Evolutionary conservation across 1,284 basidiomycete species (phyloP).

Genomic region (Ustilago nuda): DNA sequence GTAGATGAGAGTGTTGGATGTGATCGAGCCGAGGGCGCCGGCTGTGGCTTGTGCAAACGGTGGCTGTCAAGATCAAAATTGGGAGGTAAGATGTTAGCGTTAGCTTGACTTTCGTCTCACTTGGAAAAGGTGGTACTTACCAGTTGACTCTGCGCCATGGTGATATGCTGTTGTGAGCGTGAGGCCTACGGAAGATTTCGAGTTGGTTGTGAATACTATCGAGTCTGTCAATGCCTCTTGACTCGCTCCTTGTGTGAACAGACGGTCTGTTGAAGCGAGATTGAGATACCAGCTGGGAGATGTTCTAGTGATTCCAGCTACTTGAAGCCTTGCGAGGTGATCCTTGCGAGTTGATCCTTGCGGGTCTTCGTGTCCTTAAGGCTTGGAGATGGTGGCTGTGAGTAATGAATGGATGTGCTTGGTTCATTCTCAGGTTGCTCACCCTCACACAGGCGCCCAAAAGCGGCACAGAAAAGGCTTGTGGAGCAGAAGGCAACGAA

Average conservation of each 20-base stretch:
- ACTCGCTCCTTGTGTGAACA: too few species aligned
- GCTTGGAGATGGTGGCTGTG: background rate
- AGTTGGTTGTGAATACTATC: too few species aligned
- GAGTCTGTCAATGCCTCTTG: too few species aligned
- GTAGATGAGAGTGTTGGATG: conserved; percentile 71
- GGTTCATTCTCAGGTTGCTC: background rate
- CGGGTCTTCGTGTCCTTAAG: background rate
- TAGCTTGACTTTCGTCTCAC: background rate
- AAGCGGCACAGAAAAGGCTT: background rate
- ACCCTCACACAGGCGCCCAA: background rate
- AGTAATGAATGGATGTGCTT: too few species aligned
- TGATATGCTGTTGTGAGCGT: background rate
- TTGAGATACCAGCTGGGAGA: too few species aligned
- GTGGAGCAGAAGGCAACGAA: background rate
- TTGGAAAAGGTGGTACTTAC: conserved; percentile 9
- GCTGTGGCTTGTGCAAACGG: conserved; percentile 71
- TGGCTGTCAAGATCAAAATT: conserved; percentile 51
- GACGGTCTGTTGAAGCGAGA: too few species aligned
- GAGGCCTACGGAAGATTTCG: too few species aligned
- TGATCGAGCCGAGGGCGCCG: conserved; percentile 70
- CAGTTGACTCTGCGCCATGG: conserved; percentile 48
- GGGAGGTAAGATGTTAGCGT: background rate
- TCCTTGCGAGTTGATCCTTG: background rate
- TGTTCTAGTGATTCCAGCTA: background rate
- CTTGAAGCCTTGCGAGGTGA: background rate